These are phyloP conservation scores for Sclerotiophoma versabilis DNA, from an alignment of 2,329 filamentous ascomycete species.

Conservation along the genomic window DNA sequence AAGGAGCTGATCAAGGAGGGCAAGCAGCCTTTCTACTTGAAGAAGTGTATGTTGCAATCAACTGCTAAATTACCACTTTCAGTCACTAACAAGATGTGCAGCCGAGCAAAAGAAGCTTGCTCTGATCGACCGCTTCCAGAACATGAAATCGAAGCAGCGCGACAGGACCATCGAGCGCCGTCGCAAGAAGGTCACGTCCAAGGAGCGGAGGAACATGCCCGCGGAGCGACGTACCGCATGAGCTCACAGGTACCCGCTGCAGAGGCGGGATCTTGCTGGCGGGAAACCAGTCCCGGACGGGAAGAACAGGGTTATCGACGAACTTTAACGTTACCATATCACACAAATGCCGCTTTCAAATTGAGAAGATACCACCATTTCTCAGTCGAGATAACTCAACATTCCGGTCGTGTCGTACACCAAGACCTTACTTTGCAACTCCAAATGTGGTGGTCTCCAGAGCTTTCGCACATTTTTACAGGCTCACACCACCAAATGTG, in stretches of 20 bases:
- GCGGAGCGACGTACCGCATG: conserved; percentile 44
- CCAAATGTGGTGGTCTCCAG: background rate
- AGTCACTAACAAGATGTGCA: conserved; percentile 29
- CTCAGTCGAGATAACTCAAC: conserved; percentile 1
- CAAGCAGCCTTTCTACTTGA: conserved; percentile 92
- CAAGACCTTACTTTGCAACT: background rate
- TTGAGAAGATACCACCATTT: background rate
- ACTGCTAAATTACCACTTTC: background rate
- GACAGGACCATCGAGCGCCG: conserved; percentile 85
- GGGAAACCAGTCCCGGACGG: background rate
- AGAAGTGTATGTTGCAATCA: conserved; percentile 63
- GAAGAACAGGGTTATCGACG: conserved; percentile 13
- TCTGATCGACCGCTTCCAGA: conserved; percentile 78
- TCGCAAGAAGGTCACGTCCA: conserved; percentile 85
- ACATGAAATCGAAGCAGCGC: conserved; percentile 84
- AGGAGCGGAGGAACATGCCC: conserved; percentile 75
- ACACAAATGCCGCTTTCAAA: conserved; percentile 15
- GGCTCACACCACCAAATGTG: conserved; percentile 15
- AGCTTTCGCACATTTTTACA: conserved; percentile 9
- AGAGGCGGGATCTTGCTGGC: conserved; percentile 6
- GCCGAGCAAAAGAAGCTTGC: conserved; percentile 88
- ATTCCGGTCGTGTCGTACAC: background rate
- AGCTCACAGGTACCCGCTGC: conserved; percentile 25
- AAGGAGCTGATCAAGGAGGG: conserved; percentile 85
- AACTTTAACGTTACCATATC: conserved; percentile 8